These are phyloP conservation scores for Wickerhamomyces chaumierensis DNA, from an alignment of 805 yeast species.

Conservation along the genomic window DNA sequence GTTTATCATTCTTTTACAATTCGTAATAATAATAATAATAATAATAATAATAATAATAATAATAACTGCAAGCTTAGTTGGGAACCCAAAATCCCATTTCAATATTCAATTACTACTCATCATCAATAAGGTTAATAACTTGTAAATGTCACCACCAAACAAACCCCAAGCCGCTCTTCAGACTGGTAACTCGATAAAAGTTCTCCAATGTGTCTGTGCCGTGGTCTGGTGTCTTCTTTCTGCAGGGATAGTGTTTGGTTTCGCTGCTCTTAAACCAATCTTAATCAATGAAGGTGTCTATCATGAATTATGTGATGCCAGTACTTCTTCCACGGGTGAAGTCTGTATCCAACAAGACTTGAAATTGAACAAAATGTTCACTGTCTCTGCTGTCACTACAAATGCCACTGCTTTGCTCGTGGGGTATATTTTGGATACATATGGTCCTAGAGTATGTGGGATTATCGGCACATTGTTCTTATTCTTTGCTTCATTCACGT, in stretches of 20 bases:
- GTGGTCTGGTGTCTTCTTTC: constrained; percentile 80
- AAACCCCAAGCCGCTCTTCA: no score
- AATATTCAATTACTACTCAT: no score
- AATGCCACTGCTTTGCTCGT: constrained; percentile 76
- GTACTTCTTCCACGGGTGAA: background rate
- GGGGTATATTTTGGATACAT: constrained; percentile 65
- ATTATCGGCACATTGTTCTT: constrained; percentile 57
- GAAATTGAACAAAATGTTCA: constrained; percentile 71
- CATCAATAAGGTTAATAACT: no score
- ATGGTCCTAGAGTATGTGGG: constrained; percentile 76
- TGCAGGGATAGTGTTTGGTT: constrained; percentile 92
- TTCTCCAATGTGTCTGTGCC: constrained; percentile 37
- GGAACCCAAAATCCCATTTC: no score
- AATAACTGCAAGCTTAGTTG: no score
- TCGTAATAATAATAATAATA: no score
- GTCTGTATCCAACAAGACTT: constrained; percentile 73
- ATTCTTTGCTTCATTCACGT: constrained; percentile 39
- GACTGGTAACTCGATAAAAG: background rate
- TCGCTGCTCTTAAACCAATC: constrained; percentile 87
- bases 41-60: no score
- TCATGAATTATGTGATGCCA: constrained; percentile 39
- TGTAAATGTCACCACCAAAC: no score
- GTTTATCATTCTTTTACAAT: no score
- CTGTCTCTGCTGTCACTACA: constrained; percentile 78
- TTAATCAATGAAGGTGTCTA: constrained; percentile 72